A percentile compares a stretch with the other conserved stretches of the same genome.
phyloP scores from a whole-genome alignment of 441 rosid species.

The Erysimum pusillum region DNA sequence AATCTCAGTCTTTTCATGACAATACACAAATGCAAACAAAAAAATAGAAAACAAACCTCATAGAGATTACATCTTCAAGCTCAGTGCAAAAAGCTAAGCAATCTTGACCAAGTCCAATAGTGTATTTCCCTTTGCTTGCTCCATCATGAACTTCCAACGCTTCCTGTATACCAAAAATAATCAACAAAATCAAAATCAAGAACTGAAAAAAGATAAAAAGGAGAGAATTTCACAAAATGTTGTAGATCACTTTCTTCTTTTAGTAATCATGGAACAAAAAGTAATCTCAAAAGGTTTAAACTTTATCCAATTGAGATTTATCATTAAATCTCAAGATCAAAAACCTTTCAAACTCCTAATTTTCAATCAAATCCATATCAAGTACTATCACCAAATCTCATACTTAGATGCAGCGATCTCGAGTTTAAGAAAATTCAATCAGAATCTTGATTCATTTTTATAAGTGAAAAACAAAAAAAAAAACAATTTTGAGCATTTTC shows the following conservation, averaged over 20 bases:
- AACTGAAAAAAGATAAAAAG: not conserved
- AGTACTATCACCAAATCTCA: constrained; percentile 21
- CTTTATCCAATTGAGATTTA: constrained; percentile 2
- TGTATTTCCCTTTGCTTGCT: constrained; percentile 96
- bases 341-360: constrained; percentile 5
- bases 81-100: constrained; percentile 97
- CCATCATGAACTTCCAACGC: constrained; percentile 94
- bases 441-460: not conserved
- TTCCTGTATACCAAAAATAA: constrained; percentile 58
- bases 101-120: constrained; percentile 98
- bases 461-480: not conserved
- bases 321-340: constrained; percentile 21
- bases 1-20: constrained; percentile 23
- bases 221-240: not conserved
- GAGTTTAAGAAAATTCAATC: constrained; percentile 4
- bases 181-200: constrained; percentile 10
- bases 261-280: not conserved
- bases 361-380: constrained; percentile 22
- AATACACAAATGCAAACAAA: not conserved
- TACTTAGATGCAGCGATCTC: constrained; percentile 22
- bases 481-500: not conserved
- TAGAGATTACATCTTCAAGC: constrained; percentile 98
- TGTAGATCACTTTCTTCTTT: not conserved
- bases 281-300: not conserved
- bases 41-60: constrained; percentile 66